Evolutionary conservation across 169 alveolate species (phyloP), one percentile per base, ranked within the genome.

Genomic region (Plasmodium sp.): DNA sequence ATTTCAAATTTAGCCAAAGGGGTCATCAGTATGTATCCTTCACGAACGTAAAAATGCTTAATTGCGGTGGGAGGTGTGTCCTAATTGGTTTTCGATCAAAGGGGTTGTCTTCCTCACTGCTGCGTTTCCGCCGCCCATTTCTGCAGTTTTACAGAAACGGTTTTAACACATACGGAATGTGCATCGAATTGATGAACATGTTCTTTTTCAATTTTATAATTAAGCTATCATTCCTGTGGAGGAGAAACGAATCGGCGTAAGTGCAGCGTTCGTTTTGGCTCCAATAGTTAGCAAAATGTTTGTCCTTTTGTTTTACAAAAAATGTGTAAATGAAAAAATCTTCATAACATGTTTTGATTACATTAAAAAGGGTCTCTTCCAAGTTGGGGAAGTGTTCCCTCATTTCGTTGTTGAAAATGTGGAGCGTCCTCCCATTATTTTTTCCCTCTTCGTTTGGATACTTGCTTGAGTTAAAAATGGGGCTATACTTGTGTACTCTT

Each of bases 361-460:
- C 73, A 86, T 86, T 86, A 18, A 86, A 56, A 86, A 86, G 94
- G 3, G 80, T 36, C 39, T 77, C 88, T 77, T 86, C 94, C 39
- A 86, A 86, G 31, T 86, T 48, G 22, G 41, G 31, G 41, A 86
- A 86, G 45, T 79, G 71, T 34, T 75, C 43, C n/a, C 12, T 54
- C 41, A 86, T 79, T 7, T 86, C 94, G 31, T 79, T 43, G 31
- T 79, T 43, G 81, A 56, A 54, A 34, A 54, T 77, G 34, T 77
- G 48, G 22, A 54, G 5, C 4, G 51, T 16, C 33, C 36, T 2
- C 0, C 2, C 75, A n/a, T 62, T n/a, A 6, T 5, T 85, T 33
- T 54, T 56, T 77, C 33, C n/a, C 71, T 3, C 48, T 18, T 62
- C 72, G 4, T 86, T 43, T 77, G 86, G 39, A 56, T 58, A n/a